phyloP scores from a whole-genome alignment of 1,284 basidiomycete genomes.

The Cryptococcus jaspeensis region DNA sequence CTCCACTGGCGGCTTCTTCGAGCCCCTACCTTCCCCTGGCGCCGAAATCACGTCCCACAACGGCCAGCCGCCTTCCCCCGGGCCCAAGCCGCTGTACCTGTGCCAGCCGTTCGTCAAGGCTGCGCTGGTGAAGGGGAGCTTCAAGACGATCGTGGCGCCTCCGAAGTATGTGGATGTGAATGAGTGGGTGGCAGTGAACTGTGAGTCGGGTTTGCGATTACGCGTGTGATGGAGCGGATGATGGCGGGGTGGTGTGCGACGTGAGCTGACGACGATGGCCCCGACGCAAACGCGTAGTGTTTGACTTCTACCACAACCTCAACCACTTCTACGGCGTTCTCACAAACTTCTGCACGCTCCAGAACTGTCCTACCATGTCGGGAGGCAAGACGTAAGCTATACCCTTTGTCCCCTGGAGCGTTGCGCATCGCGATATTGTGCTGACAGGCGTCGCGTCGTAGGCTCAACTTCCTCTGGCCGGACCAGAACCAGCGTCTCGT shows the following conservation, averaged over 20 bases:
- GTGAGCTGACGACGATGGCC: neutral
- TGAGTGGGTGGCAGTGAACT: slow-evolving; percentile 98
- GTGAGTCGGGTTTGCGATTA: slow-evolving; percentile 57
- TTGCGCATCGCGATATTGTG: neutral
- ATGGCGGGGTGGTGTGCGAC: neutral
- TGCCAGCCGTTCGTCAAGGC: slow-evolving; percentile 95
- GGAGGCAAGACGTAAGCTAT: slow-evolving; percentile 76
- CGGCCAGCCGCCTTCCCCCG: slow-evolving; percentile 16
- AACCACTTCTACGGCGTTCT: slow-evolving; percentile 97
- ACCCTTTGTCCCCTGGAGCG: neutral
- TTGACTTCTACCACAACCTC: slow-evolving; percentile 93
- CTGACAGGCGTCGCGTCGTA: slow-evolving; percentile 43
- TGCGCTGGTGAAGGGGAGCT: slow-evolving; percentile 95
- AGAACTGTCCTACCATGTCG: slow-evolving; percentile 88
- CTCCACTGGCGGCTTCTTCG: slow-evolving; percentile 34
- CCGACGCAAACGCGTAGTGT: slow-evolving; percentile 58
- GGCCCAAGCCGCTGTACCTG: slow-evolving; percentile 69
- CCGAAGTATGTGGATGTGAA: slow-evolving; percentile 97
- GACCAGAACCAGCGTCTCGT: slow-evolving; percentile 93
- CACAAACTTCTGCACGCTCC: slow-evolving; percentile 88
- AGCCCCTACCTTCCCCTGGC: slow-evolving; percentile 43
- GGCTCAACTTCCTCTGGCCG: slow-evolving; percentile 97
- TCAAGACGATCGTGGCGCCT: slow-evolving; percentile 96
- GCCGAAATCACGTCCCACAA: slow-evolving; percentile 28
- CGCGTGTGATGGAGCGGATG: neutral